A percentile compares a stretch with the other conserved stretches of the same genome.
These are phyloP conservation scores for Erodium trifolium DNA, from an alignment of 441 rosid species.

Conservation along the genomic window DNA sequence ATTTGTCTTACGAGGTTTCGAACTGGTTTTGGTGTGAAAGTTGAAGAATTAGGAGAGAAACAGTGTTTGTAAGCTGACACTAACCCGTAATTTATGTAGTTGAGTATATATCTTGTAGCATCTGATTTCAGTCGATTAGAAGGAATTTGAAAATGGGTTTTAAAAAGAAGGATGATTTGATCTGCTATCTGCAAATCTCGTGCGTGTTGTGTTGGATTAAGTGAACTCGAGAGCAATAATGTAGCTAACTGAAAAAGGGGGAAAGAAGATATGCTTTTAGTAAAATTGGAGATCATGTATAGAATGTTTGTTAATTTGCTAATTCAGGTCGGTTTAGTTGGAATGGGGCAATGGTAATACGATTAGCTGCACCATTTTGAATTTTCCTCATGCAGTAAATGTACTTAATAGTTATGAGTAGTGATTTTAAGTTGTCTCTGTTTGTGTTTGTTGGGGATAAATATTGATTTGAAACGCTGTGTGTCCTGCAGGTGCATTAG, in stretches of 20 bases:
- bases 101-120: not conserved
- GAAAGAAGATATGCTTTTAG: not conserved
- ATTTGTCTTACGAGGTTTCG: too few species aligned
- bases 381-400: not conserved
- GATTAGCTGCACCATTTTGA: not conserved
- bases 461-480: too few species aligned
- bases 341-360: conserved; percentile 7
- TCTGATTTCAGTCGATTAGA: conserved; percentile 13
- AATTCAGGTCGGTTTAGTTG: not conserved
- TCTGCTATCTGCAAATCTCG: not conserved
- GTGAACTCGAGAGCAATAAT: not conserved
- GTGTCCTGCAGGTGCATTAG: not conserved
- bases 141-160: conserved; percentile 8
- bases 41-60: conserved; percentile 24
- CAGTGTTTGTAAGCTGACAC: conserved; percentile 17
- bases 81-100: conserved; percentile 14
- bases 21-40: conserved; percentile 25
- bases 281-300: not conserved
- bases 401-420: not conserved
- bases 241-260: not conserved
- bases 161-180: not conserved
- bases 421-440: not conserved
- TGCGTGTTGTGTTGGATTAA: conserved; percentile 1
- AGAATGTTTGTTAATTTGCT: too few species aligned
- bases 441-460: too few species aligned